These are phyloP conservation scores for Tetratostichococcus sp. DNA, from an alignment of 139 green algal genomes.

Conservation along the genomic window DNA sequence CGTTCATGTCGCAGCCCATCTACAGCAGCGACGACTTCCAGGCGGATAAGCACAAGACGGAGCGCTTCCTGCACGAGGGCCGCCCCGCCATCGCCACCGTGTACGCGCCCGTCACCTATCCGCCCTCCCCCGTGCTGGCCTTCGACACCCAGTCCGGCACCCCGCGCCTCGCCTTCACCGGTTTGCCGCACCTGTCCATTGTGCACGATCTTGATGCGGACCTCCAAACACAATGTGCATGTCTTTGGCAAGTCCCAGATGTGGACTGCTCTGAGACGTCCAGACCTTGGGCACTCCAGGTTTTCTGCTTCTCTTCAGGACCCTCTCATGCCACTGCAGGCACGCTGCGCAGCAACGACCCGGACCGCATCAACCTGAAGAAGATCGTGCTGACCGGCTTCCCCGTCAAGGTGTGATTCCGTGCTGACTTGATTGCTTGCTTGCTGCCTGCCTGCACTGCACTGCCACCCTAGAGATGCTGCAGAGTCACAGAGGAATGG, in stretches of 20 bases:
- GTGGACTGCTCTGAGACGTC: too few species aligned
- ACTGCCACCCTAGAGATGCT: too few species aligned
- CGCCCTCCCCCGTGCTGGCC: conserved; percentile 79
- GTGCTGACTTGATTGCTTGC: too few species aligned
- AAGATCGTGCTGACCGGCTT: conserved; percentile 83
- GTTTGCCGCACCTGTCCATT: neutral
- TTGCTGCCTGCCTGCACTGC: too few species aligned
- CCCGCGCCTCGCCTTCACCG: neutral
- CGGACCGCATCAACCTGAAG: conserved; percentile 86
- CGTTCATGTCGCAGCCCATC: conserved; percentile 54
- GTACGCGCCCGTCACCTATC: conserved; percentile 83
- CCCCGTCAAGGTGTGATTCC: conserved; percentile 55
- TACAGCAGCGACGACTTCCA: conserved; percentile 69
- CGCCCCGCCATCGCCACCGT: conserved; percentile 58
- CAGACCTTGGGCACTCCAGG: too few species aligned
- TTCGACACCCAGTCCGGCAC: conserved; percentile 45
- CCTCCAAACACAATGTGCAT: too few species aligned
- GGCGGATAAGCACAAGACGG: conserved; percentile 91
- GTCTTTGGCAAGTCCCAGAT: too few species aligned
- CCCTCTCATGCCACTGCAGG: too few species aligned
- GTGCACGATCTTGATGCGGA: too few species aligned
- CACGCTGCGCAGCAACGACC: conserved; percentile 64
- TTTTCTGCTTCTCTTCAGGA: too few species aligned
- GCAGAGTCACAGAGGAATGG: too few species aligned
- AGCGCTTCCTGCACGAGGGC: conserved; percentile 82